phyloP scores from a whole-genome alignment of 306 rosid species.

The Acacia melanoxylon region DNA sequence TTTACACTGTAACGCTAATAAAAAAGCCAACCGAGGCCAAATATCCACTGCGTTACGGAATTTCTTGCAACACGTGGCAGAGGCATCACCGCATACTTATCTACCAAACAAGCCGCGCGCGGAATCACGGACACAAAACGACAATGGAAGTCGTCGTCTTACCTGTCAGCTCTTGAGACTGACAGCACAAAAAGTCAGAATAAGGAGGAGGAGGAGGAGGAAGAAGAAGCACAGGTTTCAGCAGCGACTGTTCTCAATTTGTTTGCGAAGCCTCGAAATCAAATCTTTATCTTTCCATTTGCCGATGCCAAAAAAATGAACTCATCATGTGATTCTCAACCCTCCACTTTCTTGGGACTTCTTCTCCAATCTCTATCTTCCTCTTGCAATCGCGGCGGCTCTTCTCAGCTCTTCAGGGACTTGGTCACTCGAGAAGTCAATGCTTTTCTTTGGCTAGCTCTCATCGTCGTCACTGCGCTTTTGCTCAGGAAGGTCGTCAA shows the following conservation, averaged over 20 bases:
- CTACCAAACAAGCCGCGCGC: neutral
- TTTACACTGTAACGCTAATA: no score
- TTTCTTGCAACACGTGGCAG: neutral
- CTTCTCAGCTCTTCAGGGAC: conserved; percentile 48
- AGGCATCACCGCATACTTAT: neutral
- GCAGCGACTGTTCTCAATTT: neutral
- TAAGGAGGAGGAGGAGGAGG: neutral
- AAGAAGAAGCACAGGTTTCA: neutral
- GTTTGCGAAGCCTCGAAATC: neutral
- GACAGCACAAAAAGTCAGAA: conserved; percentile 4
- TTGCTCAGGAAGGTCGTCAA: conserved; percentile 40
- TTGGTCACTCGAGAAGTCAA: conserved; percentile 65
- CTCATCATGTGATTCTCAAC: conserved; percentile 30
- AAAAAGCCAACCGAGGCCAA: no score
- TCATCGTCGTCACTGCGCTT: conserved; percentile 49
- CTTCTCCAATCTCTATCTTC: conserved; percentile 36
- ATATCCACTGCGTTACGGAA: neutral
- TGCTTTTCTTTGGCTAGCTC: conserved; percentile 68
- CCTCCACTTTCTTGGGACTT: conserved; percentile 34
- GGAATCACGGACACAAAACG: neutral
- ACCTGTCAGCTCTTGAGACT: neutral
- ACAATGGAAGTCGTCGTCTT: neutral
- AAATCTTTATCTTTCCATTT: neutral
- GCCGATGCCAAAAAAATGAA: conserved; percentile 52
- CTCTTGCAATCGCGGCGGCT: conserved; percentile 14